Evolutionary conservation across 1,284 basidiomycete species (phyloP).

Genomic region (Papiliotrema laurentii): DNA sequence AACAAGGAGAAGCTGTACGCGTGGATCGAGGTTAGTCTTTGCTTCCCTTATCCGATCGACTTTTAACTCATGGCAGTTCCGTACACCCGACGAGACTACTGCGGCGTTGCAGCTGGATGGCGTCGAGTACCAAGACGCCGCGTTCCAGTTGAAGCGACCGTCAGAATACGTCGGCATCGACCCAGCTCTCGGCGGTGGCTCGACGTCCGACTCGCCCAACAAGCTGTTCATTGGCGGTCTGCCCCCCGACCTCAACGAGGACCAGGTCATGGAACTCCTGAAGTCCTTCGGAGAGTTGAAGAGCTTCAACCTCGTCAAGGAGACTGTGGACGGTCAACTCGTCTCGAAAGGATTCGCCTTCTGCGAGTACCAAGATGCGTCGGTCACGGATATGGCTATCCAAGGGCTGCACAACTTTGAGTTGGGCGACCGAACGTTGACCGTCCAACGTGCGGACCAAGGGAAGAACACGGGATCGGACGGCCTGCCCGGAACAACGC

Average conservation of each 20-base stretch:
- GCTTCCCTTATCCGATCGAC: too few species aligned
- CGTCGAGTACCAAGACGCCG: constrained; percentile 85
- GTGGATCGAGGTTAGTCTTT: constrained; percentile 75
- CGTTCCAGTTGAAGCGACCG: constrained; percentile 91
- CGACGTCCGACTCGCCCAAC: constrained; percentile 94
- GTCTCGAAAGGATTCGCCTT: constrained; percentile 98
- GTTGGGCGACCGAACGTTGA: constrained; percentile 90
- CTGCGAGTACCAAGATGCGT: constrained; percentile 91
- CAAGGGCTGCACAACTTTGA: constrained; percentile 97
- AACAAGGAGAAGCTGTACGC: constrained; percentile 98
- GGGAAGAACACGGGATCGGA: constrained; percentile 40
- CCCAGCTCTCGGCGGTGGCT: constrained; percentile 64
- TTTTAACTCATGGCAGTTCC: constrained; percentile 69
- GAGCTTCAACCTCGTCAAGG: constrained; percentile 96
- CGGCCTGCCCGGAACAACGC: constrained; percentile 35
- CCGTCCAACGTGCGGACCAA: constrained; percentile 79
- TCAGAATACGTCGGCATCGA: constrained; percentile 76
- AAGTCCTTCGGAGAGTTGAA: constrained; percentile 96
- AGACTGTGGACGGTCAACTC: constrained; percentile 68
- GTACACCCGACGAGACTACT: constrained; percentile 91
- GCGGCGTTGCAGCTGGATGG: constrained; percentile 96
- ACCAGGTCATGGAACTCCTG: constrained; percentile 94
- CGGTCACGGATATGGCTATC: constrained; percentile 90
- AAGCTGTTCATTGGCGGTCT: constrained; percentile 97
- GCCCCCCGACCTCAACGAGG: constrained; percentile 90